phyloP scores from a whole-genome alignment of 345 rosid genomes.

The Nasturtium officinale region DNA sequence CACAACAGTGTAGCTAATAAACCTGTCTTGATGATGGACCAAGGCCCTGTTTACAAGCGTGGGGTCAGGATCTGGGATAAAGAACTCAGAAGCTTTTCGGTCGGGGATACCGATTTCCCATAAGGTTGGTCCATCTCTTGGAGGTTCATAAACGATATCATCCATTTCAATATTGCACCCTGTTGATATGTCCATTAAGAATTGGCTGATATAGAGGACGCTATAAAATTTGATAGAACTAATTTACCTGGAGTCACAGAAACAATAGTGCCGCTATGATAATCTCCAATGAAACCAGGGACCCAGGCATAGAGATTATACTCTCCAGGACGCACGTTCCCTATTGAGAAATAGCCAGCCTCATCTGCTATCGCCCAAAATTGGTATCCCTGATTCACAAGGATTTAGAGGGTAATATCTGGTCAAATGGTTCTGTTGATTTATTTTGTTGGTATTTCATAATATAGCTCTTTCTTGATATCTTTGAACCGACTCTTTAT shows the following conservation, averaged over 20 bases:
- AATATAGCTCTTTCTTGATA: not conserved
- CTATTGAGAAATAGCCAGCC: slow-evolving; percentile 68
- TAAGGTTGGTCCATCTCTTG: slow-evolving; percentile 88
- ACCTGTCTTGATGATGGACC: slow-evolving; percentile 64
- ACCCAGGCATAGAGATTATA: slow-evolving; percentile 85
- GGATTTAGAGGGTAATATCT: not conserved
- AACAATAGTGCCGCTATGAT: slow-evolving; percentile 47
- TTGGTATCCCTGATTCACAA: slow-evolving; percentile 66
- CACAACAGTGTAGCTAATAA: slow-evolving; percentile 20
- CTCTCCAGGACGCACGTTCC: slow-evolving; percentile 55
- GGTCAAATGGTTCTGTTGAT: not conserved
- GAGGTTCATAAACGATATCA: slow-evolving; percentile 70
- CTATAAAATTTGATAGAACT: slow-evolving; percentile 3
- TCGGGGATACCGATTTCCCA: slow-evolving; percentile 99
- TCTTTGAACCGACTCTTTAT: not conserved
- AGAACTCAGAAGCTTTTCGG: slow-evolving; percentile 84
- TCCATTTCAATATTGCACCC: slow-evolving; percentile 65
- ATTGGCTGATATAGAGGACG: slow-evolving; percentile 2
- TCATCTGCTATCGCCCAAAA: slow-evolving; percentile 78
- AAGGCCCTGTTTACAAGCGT: slow-evolving; percentile 53
- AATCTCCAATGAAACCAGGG: slow-evolving; percentile 91
- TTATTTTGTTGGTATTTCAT: not conserved
- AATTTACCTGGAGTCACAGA: slow-evolving; percentile 60
- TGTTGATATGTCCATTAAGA: slow-evolving; percentile 31
- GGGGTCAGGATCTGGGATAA: slow-evolving; percentile 80